A percentile compares a stretch with the other conserved stretches of the same genome.
These are phyloP conservation scores for Entoloma clypeatum DNA, from an alignment of 1,284 basidiomycete species.

Conservation along the genomic window DNA sequence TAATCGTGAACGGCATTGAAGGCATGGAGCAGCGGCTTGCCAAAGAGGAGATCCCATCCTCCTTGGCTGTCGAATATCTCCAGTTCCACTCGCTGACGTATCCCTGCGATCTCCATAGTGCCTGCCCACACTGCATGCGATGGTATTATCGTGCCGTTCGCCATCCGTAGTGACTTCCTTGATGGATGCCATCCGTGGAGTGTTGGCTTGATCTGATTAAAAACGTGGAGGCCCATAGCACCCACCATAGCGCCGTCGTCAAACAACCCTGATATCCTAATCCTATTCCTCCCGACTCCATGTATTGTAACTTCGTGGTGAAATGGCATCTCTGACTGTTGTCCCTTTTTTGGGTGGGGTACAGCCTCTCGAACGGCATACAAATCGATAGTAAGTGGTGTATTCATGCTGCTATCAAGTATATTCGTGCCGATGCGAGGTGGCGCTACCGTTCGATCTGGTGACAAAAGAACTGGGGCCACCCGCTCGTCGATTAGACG, in stretches of 20 bases:
- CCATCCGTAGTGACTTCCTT: conserved; percentile 2
- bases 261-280: conserved; percentile 6
- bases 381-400: too few species aligned
- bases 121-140: conserved; percentile 7
- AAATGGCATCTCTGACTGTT: too few species aligned
- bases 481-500: too few species aligned
- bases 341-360: too few species aligned
- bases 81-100: background rate
- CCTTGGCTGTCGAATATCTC: conserved; percentile 10
- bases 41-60: conserved; percentile 9
- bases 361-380: too few species aligned
- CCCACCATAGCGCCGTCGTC: conserved; percentile 10
- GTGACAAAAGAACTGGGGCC: too few species aligned
- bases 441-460: too few species aligned
- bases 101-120: background rate
- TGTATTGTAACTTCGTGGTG: too few species aligned
- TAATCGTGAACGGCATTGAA: conserved; percentile 1
- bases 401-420: too few species aligned
- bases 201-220: conserved; percentile 1
- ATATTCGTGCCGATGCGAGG: too few species aligned
- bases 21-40: conserved; percentile 6
- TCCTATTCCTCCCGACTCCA: too few species aligned
- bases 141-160: conserved; percentile 2
- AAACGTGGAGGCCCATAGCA: conserved; percentile 5
- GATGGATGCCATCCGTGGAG: conserved; percentile 1